These are phyloP conservation scores for Sambucus nigra DNA, from an alignment of 129 eudicot species.

Conservation along the genomic window DNA sequence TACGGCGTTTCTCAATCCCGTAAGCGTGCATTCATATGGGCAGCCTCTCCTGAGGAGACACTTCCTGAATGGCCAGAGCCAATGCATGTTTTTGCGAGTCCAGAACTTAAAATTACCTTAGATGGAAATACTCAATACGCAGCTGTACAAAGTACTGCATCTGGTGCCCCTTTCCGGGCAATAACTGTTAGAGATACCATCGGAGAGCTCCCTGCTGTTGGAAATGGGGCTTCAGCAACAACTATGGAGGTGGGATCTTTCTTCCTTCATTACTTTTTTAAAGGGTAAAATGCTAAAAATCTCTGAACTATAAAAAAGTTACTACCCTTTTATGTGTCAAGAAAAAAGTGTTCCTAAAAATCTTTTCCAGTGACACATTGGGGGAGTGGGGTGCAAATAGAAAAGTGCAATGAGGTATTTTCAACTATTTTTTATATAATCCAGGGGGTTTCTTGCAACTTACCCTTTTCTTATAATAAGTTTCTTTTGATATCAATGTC, in stretches of 20 bases:
- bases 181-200: constrained; percentile 64
- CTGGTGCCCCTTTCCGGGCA: constrained; percentile 62
- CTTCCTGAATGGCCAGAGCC: constrained; percentile 78
- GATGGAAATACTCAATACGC: constrained; percentile 31
- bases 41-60: constrained; percentile 62
- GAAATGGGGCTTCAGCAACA: constrained; percentile 39
- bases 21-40: constrained; percentile 82
- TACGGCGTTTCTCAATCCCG: constrained; percentile 63
- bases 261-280: neutral
- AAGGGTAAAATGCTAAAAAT: too few species aligned
- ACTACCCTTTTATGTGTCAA: too few species aligned
- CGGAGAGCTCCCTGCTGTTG: constrained; percentile 60
- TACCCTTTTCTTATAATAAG: too few species aligned
- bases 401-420: too few species aligned
- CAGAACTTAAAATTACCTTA: constrained; percentile 38
- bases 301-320: too few species aligned
- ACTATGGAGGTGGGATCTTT: constrained; percentile 27
- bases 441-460: too few species aligned
- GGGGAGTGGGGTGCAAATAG: too few species aligned
- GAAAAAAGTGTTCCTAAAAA: too few species aligned
- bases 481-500: too few species aligned
- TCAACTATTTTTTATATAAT: too few species aligned
- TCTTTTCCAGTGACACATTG: too few species aligned
- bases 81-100: constrained; percentile 65
- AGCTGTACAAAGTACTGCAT: constrained; percentile 56